Evolutionary conservation across 179 eudicot species (phyloP).

Genomic region (Spergularia azorica): DNA sequence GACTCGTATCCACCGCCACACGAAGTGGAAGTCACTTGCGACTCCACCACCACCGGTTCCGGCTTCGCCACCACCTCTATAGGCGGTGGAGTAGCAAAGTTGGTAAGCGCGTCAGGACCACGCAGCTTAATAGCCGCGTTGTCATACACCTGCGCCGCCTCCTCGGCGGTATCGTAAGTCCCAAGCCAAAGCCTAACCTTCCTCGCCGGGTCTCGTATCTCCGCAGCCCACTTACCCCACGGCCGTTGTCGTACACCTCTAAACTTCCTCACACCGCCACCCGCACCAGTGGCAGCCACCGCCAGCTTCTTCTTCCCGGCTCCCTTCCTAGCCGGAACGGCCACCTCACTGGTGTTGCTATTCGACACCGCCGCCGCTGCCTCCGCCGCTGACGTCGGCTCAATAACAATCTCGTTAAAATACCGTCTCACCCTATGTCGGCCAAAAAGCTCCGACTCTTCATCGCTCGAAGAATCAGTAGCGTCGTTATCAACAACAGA

Average conservation of each 20-base stretch:
- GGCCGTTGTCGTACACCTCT: constrained; percentile 87
- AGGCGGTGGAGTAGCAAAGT: constrained; percentile 51
- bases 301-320: background rate
- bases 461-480: constrained; percentile 82
- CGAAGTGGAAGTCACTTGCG: constrained; percentile 29
- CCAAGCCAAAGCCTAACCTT: constrained; percentile 81
- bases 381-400: constrained; percentile 15
- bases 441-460: constrained; percentile 51
- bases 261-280: constrained; percentile 50
- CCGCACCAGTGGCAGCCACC: background rate
- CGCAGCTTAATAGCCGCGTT: constrained; percentile 86
- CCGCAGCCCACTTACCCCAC: constrained; percentile 99
- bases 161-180: constrained; percentile 84
- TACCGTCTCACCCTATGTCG: constrained; percentile 64
- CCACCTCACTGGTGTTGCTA: no score
- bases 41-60: constrained; percentile 20
- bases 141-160: constrained; percentile 89
- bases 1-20: constrained; percentile 54
- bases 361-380: background rate
- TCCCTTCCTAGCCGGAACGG: constrained; percentile 19
- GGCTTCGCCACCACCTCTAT: constrained; percentile 20
- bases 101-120: constrained; percentile 80
- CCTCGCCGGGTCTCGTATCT: constrained; percentile 76
- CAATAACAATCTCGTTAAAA: constrained; percentile 56
- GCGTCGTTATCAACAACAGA: constrained; percentile 76